phyloP scores from a whole-genome alignment of 352 stramenopile genomes.

The Phytophthora nicotianae region DNA sequence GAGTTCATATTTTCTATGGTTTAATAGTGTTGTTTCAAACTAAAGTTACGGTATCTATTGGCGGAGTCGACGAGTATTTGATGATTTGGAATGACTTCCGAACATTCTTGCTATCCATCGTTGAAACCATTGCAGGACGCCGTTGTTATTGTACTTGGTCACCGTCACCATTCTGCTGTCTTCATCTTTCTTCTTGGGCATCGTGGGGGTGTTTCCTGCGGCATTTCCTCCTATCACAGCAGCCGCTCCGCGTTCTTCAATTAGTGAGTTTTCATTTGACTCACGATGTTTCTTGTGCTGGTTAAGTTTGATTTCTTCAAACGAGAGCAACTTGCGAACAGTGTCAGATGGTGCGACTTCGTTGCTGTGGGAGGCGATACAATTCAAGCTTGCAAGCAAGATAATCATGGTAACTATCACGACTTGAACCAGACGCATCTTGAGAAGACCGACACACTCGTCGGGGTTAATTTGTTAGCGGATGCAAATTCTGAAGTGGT shows the following conservation, averaged over 20 bases:
- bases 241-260: conserved; percentile 9
- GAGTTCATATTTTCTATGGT: conserved; percentile 6
- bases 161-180: conserved; percentile 11
- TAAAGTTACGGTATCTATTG: background rate
- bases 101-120: conserved; percentile 17
- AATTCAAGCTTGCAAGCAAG: conserved; percentile 11
- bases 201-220: conserved; percentile 1
- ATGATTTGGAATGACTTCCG: background rate
- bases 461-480: background rate
- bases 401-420: conserved; percentile 4
- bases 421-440: conserved; percentile 15
- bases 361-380: conserved; percentile 5
- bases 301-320: conserved; percentile 10
- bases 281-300: background rate
- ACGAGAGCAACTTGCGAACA: conserved; percentile 8
- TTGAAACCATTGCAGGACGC: conserved; percentile 14
- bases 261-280: background rate
- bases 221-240: conserved; percentile 7
- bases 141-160: conserved; percentile 27
- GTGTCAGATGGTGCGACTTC: background rate
- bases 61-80: conserved; percentile 17
- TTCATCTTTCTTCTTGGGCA: background rate
- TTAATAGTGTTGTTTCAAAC: background rate
- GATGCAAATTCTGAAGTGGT: conserved; percentile 15
- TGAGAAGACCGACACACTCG: background rate